phyloP scores from a whole-genome alignment of 306 rosid genomes.

The Cicer chorassanicum region DNA sequence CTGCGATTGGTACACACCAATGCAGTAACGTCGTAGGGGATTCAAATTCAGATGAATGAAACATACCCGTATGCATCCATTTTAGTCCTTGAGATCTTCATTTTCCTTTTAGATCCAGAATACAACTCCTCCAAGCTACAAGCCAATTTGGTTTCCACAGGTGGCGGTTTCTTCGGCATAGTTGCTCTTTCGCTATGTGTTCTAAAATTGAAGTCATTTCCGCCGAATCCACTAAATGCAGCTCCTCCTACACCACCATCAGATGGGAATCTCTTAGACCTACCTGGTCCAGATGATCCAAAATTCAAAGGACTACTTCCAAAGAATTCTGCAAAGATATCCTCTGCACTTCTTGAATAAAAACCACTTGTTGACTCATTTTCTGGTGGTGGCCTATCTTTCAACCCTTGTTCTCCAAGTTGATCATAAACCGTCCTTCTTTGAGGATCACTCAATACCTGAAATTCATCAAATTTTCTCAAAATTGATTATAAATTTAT shows the following conservation, averaged over 20 bases:
- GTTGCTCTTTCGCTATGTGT: constrained; percentile 53
- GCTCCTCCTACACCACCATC: constrained; percentile 60
- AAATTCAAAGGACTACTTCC: constrained; percentile 92
- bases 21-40: neutral
- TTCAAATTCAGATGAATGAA: neutral
- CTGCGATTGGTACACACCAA: neutral
- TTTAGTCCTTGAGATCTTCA: constrained; percentile 89
- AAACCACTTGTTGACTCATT: constrained; percentile 69
- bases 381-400: constrained; percentile 79
- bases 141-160: constrained; percentile 84
- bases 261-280: constrained; percentile 70
- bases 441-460: constrained; percentile 92
- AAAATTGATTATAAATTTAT: neutral
- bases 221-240: constrained; percentile 65
- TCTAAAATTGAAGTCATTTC: constrained; percentile 60
- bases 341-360: constrained; percentile 91
- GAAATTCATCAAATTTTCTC: constrained; percentile 43
- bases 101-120: constrained; percentile 91
- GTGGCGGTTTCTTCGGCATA: constrained; percentile 74
- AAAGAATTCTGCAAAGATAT: constrained; percentile 94
- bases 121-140: constrained; percentile 86
- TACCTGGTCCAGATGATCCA: constrained; percentile 78
- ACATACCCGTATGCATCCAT: constrained; percentile 66
- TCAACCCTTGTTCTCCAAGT: constrained; percentile 89
- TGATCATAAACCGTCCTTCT: constrained; percentile 80